Conservation (phyloP, 2,329 filamentous ascomycete genomes). For the Cladosporium sp. region DNA sequence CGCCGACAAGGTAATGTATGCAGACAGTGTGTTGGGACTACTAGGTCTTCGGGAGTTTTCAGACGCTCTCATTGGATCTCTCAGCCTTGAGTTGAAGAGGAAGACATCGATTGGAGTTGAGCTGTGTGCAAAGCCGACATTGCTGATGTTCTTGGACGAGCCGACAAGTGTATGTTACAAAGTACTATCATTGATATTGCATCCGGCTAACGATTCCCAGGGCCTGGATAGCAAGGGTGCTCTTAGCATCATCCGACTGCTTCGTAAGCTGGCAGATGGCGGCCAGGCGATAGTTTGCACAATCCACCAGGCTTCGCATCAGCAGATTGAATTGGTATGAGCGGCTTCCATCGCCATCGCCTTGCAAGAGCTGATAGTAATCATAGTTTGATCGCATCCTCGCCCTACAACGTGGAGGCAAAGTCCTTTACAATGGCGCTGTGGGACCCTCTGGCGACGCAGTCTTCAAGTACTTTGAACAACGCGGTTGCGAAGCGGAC, state of each 20-base stretch:
- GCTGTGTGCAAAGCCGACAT: constrained; percentile 43
- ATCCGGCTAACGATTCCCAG: neutral
- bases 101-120: constrained; percentile 53
- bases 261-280: constrained; percentile 58
- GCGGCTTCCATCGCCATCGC: too few species aligned
- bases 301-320: constrained; percentile 63
- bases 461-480: neutral
- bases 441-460: too few species aligned
- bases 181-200: too few species aligned
- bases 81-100: constrained; percentile 60
- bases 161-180: constrained; percentile 52
- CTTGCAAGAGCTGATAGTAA: too few species aligned
- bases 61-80: constrained; percentile 57
- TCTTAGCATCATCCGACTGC: constrained; percentile 57
- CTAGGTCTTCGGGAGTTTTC: constrained; percentile 62
- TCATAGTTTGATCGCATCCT: too few species aligned
- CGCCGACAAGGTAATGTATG: constrained; percentile 56
- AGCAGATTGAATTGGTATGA: constrained; percentile 48
- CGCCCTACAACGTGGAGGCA: too few species aligned
- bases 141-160: constrained; percentile 60
- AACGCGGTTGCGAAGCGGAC: neutral
- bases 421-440: too few species aligned
- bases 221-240: constrained; percentile 61
- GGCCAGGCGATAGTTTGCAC: constrained; percentile 63
- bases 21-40: constrained; percentile 62